A percentile compares a stretch with the other conserved stretches of the same genome.
These are phyloP conservation scores for Cystobasidiopsis lactophilus DNA, from an alignment of 768 basidiomycete species.

Conservation along the genomic window DNA sequence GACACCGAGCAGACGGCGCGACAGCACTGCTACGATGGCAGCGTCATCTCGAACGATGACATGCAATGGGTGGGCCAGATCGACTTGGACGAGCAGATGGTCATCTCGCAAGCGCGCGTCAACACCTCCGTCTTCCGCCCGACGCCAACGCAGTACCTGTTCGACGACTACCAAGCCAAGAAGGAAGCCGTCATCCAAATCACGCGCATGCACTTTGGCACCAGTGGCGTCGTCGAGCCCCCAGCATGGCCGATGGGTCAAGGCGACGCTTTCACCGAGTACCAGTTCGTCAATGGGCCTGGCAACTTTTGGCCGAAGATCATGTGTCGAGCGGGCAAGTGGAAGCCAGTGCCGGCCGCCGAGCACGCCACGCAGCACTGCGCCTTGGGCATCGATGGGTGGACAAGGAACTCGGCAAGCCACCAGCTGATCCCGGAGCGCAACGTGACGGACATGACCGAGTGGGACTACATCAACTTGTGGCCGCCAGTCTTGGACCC, in stretches of 20 bases:
- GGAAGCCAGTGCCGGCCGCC: background rate
- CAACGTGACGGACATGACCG: background rate
- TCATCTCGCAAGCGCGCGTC: conserved; percentile 1
- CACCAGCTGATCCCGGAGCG: background rate
- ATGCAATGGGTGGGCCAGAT: conserved; percentile 5
- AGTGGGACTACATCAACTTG: background rate
- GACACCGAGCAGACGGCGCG: background rate
- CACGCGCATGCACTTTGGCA: background rate
- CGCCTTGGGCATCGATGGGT: background rate
- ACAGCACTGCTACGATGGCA: background rate
- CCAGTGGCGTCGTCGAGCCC: background rate
- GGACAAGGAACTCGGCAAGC: background rate
- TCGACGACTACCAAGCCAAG: background rate
- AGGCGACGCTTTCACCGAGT: conserved; percentile 1
- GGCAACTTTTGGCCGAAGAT: conserved; percentile 2
- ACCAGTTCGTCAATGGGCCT: background rate
- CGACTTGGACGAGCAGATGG: conserved; percentile 10
- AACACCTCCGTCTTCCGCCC: background rate
- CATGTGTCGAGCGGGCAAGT: background rate
- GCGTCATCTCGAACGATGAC: background rate
- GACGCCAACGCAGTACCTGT: background rate
- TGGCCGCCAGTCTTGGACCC: conserved; percentile 1
- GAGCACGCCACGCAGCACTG: conserved; percentile 1
- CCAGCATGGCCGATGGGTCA: background rate
- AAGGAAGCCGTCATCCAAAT: background rate